A percentile compares a stretch with the other conserved stretches of the same genome.
phyloP scores from a whole-genome alignment of 352 stramenopile species.

The Phytophthora megakarya region DNA sequence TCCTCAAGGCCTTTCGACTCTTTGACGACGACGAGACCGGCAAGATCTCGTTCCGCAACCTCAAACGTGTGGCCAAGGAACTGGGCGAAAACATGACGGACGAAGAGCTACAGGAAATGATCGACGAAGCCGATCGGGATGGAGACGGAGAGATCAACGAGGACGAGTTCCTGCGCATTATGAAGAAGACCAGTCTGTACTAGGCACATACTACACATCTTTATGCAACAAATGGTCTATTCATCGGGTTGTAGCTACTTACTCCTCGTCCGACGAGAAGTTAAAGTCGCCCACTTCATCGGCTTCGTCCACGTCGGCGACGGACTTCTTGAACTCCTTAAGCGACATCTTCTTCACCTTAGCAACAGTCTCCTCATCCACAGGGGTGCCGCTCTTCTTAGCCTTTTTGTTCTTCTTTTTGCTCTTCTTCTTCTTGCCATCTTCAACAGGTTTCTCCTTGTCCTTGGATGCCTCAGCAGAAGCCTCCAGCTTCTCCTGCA shows the following conservation, averaged over 20 bases:
- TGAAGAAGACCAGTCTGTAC: conserved; percentile 96
- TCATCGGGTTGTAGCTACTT: conserved; percentile 19
- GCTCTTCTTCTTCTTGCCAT: conserved; percentile 46
- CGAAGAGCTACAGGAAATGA: conserved; percentile 98
- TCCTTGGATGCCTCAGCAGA: conserved; percentile 49
- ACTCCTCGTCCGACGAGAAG: conserved; percentile 79
- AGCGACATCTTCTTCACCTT: conserved; percentile 86
- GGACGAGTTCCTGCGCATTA: conserved; percentile 97
- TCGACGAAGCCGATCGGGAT: conserved; percentile 96
- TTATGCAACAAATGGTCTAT: conserved; percentile 31
- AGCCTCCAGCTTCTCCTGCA: conserved; percentile 77
- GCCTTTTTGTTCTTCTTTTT: conserved; percentile 47
- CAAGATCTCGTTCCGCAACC: conserved; percentile 96
- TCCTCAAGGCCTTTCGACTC: conserved; percentile 97
- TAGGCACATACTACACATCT: conserved; percentile 32
- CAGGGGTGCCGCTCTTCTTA: conserved; percentile 36
- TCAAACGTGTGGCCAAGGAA: conserved; percentile 97
- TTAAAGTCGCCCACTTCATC: conserved; percentile 82
- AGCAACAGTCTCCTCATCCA: conserved; percentile 69
- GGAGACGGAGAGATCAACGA: conserved; percentile 96
- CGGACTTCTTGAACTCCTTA: conserved; percentile 81
- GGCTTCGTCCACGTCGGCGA: conserved; percentile 68
- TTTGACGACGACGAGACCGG: conserved; percentile 98
- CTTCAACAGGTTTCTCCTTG: conserved; percentile 35
- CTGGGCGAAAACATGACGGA: conserved; percentile 97